phyloP scores from a whole-genome alignment of 805 yeast genomes.

The Metschnikowia aberdeeniae region DNA sequence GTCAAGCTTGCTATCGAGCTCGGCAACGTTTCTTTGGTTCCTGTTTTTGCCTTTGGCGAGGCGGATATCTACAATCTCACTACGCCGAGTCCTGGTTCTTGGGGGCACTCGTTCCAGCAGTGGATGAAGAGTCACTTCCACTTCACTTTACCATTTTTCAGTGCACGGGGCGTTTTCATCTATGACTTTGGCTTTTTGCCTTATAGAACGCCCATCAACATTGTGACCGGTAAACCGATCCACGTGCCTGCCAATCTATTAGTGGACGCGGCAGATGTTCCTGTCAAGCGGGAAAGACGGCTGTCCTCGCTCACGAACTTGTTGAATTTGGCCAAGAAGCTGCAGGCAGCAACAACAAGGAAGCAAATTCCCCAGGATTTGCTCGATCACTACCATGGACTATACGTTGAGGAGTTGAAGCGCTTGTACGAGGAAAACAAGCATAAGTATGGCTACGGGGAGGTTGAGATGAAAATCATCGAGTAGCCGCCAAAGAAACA shows the following conservation, averaged over 20 bases:
- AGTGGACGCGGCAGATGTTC: constrained; percentile 27
- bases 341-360: constrained; percentile 17
- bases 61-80: constrained; percentile 51
- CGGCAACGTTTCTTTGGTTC: constrained; percentile 78
- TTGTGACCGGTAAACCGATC: constrained; percentile 72
- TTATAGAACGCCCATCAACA: constrained; percentile 70
- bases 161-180: constrained; percentile 89
- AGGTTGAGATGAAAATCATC: constrained; percentile 44
- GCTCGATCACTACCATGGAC: constrained; percentile 65
- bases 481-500: constrained; percentile 24
- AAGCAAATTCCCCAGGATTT: constrained; percentile 35
- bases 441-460: constrained; percentile 47
- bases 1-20: constrained; percentile 78
- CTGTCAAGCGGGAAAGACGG: constrained; percentile 19
- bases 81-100: constrained; percentile 37
- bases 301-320: constrained; percentile 28
- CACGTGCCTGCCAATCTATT: constrained; percentile 45
- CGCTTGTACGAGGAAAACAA: constrained; percentile 66
- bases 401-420: constrained; percentile 62
- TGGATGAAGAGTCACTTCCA: constrained; percentile 70
- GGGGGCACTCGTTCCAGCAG: constrained; percentile 56
- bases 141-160: constrained; percentile 86
- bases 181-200: constrained; percentile 91
- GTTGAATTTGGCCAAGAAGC: constrained; percentile 19
- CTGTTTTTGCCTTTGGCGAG: constrained; percentile 90